Evolutionary conservation across 2,329 filamentous ascomycete genomes (phyloP), one percentile per base, ranked within the genome.

Genomic region (Sporothrix phasma): DNA sequence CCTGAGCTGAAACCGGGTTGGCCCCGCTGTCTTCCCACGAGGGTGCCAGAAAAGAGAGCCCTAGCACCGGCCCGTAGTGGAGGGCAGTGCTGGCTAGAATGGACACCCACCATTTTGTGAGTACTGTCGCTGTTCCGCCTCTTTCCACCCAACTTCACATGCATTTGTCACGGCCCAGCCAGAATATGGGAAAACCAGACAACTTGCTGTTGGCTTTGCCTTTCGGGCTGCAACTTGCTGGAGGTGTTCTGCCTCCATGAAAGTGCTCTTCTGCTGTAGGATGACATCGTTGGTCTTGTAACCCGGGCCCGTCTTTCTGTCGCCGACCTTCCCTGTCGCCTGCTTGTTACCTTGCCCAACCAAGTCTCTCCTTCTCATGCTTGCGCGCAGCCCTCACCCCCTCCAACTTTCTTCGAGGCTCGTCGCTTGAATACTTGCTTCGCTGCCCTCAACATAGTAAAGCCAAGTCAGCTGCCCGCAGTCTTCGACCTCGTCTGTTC

Each of bases 61-160:
- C 46, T 59, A 61, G 56, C 46, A 61, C 24, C 63, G 63, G 56
- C 62, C 62, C 54, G 62, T 54, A 51, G 37, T 31, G 62, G 60
- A 54, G 63, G 63, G 63, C 56, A 64, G 56, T 64, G 56, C 63
- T 54, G 34, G 61, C 51, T n/a, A 31, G 22, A 46, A 46, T 22
- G 26, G 41, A 8, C 56, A 60, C 41, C 24, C 37, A 45, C 39
- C 54, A 41, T 24, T 17, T 43, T 58, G 11, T 45, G 22, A 22
- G 54, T 37, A 26, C 24, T 19, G n/a, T 24, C 17, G 46, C 26
- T 15, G 22, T n/a, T 54, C 56, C 37, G 17, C 54, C 39, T 59
- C 24, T 22, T 47, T n/a, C 34, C 54, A 29, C 24, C 37, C n/a
- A n/a, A n/a, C 45, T 31, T 53, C 53, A 39, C 56, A 49, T 13